Evolutionary conservation across 345 rosid genomes (phyloP).

Genomic region (Eucalyptus lansdowneana): DNA sequence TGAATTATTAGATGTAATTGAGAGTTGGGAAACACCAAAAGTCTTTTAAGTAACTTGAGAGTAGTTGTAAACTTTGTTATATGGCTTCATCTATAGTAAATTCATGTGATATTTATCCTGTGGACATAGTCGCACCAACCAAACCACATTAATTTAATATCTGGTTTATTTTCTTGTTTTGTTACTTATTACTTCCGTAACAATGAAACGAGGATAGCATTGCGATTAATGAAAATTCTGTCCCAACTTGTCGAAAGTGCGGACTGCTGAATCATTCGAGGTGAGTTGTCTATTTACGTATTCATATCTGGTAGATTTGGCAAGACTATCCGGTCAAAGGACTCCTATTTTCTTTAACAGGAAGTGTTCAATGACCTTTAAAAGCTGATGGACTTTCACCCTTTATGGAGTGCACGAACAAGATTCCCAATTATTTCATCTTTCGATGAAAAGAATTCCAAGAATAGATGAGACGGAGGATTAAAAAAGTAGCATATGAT

Average conservation of each 20-base stretch:
- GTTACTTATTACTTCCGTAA: neutral
- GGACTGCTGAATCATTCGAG: neutral
- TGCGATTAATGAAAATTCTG: neutral
- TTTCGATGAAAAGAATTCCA: neutral
- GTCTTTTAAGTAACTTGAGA: neutral
- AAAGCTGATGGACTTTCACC: neutral
- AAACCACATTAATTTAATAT: neutral
- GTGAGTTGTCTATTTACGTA: neutral
- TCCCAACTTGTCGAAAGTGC: neutral
- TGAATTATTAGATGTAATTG: neutral
- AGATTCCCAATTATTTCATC: neutral
- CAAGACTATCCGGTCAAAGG: neutral
- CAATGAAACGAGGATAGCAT: neutral
- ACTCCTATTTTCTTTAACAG: neutral
- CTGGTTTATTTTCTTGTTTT: neutral
- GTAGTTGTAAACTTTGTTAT: neutral
- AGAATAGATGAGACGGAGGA: neutral
- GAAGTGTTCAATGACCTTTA: neutral
- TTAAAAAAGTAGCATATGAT: neutral
- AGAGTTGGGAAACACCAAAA: accelerated
- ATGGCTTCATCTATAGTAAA: neutral
- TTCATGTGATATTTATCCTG: neutral
- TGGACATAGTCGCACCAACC: accelerated
- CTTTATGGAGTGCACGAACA: neutral
- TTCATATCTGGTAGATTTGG: neutral